Evolutionary conservation across 2,329 filamentous ascomycete genomes (phyloP), one percentile per base, ranked within the genome.

Genomic region (Emericellopsis atlantica): DNA sequence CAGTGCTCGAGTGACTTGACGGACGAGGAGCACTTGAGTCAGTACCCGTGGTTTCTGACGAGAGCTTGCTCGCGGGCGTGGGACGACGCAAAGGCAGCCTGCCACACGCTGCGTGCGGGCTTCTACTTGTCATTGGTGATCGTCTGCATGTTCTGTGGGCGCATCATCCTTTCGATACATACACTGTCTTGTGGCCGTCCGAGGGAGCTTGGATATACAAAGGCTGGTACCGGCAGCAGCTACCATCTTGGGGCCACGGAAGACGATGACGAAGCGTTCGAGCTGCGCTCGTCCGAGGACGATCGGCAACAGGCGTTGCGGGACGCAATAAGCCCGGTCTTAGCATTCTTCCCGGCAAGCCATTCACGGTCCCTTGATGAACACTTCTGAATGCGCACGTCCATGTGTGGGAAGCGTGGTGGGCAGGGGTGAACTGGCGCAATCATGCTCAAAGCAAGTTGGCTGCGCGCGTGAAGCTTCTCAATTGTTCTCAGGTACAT

Each of bases 271-370:
- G 31, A 15, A 32, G 15, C 31, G 11, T 32, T 15, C 4, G 11
- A 15, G 15, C 15, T 15, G 31, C 11, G 11, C 31, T 32, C 11
- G 3, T 32, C 11, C 6, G 11, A 15, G 4, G 31, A 32, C 4
- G 6, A 39, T 8, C 42, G 43, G n/a, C 50, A 37, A 6, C 24
- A 46, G 23, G 50, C 48, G 4, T 34, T 57, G 2, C 18, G 18
- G 18, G 18, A 21, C 5, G 18, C 18, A 3, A 21, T 21, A 21
- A 59, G 55, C 37, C 56, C 56, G 2, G 55, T 59, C 22, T 33
- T 59, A 31, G 56, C 56, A 11, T 59, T 59, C 39, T 57, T 59
- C 18, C 53, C 54, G n/a, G n/a, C n/a, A n/a, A n/a, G n/a, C n/a
- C n/a, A n/a, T 32, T 21, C 18, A 21, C 18, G 18, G 18, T 21